Conservation (phyloP, 768 basidiomycete species). For the Phanerodontia chrysosporium region DNA sequence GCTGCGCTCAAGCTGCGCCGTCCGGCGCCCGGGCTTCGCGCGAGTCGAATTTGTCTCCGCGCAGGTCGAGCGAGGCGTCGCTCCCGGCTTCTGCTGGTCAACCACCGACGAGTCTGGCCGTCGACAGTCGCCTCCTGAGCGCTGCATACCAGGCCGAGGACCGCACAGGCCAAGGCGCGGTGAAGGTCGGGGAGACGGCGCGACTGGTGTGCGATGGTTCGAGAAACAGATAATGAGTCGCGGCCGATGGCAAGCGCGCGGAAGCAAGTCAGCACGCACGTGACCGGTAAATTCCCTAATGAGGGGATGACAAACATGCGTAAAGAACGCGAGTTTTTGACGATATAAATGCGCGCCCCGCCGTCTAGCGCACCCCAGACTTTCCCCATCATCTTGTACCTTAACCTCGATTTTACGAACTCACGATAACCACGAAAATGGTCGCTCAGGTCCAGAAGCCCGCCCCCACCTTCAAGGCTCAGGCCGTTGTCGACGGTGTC, state of each 20-base stretch:
- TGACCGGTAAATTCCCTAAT: background rate
- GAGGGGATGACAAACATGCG: slow-evolving; percentile 15
- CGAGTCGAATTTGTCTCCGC: background rate
- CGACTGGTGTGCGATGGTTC: background rate
- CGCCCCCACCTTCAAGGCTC: slow-evolving; percentile 75
- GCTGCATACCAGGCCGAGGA: background rate
- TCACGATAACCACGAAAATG: slow-evolving; percentile 15
- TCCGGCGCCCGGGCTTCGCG: background rate
- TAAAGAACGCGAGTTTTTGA: slow-evolving; percentile 23
- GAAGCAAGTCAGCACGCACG: slow-evolving; percentile 6
- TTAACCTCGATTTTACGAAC: background rate
- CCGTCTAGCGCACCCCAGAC: background rate
- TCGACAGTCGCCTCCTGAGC: background rate
- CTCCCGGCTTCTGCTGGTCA: background rate
- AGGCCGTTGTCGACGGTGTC: slow-evolving; percentile 69
- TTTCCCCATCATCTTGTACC: background rate
- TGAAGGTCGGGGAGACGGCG: background rate
- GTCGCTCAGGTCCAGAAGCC: slow-evolving; percentile 62
- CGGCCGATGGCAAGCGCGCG: background rate
- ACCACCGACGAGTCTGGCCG: background rate
- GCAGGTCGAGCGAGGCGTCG: background rate
- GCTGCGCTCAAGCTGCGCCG: background rate
- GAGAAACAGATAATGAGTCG: background rate
- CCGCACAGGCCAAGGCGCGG: background rate
- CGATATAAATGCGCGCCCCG: slow-evolving; percentile 12